Conservation (phyloP, 768 basidiomycete species). For the Kondoa subrosea region DNA sequence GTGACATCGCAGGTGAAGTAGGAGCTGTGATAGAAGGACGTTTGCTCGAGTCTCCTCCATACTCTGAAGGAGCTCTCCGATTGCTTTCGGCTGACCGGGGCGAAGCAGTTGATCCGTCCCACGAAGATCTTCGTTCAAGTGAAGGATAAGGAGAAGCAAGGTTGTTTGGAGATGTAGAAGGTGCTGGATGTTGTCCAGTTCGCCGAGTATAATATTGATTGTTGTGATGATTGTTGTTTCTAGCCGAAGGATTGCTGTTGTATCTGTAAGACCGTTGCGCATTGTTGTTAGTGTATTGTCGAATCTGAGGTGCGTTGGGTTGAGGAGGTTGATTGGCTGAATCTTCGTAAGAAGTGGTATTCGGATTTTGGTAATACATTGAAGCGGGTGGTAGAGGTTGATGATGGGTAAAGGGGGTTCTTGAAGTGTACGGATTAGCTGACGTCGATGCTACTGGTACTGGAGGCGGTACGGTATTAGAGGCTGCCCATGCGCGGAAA, state of each 20-base stretch:
- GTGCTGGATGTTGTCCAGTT: not conserved
- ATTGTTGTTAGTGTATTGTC: not conserved
- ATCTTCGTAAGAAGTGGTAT: not conserved
- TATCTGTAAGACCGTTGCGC: not conserved
- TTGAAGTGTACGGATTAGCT: not conserved
- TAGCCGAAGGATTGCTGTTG: not conserved
- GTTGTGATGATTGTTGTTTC: not conserved
- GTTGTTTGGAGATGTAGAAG: not conserved
- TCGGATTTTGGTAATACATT: not conserved
- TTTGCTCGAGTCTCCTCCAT: not conserved
- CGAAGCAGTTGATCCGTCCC: constrained; percentile 17
- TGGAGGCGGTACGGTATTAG: constrained; percentile 15
- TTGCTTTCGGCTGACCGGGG: constrained; percentile 10
- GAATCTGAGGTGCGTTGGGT: not conserved
- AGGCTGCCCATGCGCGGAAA: constrained; percentile 16
- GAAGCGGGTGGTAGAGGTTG: not conserved
- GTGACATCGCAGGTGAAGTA: constrained; percentile 6
- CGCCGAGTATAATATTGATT: not conserved
- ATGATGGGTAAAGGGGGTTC: not conserved
- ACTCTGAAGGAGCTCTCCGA: constrained; percentile 3
- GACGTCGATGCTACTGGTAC: not conserved
- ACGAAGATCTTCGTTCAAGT: constrained; percentile 17
- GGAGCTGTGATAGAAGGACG: constrained; percentile 13
- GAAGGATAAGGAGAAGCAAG: constrained; percentile 3
- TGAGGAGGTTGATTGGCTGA: not conserved